A percentile compares a stretch with the other conserved stretches of the same genome.
These are phyloP conservation scores for Sugiyamaella qingdaonensis DNA, from an alignment of 805 yeast species.

Conservation along the genomic window DNA sequence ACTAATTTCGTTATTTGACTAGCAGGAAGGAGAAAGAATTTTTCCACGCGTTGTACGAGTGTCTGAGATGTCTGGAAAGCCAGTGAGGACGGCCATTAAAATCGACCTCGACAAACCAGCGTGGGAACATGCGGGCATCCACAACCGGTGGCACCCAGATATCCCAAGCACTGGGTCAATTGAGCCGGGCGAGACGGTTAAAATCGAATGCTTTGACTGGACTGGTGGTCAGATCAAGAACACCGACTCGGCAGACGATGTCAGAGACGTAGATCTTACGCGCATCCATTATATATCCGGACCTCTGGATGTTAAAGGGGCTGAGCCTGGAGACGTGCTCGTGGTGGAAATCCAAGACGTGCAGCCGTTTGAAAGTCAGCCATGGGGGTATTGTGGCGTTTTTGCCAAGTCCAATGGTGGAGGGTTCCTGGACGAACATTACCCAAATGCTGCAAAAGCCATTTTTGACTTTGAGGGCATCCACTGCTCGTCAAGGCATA, in stretches of 20 bases:
- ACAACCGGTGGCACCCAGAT: constrained; percentile 54
- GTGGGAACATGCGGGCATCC: constrained; percentile 44
- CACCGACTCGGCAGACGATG: constrained; percentile 47
- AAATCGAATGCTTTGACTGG: constrained; percentile 52
- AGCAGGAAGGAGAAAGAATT: too few relatives aligned
- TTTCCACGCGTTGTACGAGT: too few relatives aligned
- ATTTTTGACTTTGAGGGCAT: constrained; percentile 51
- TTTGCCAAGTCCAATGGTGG: constrained; percentile 49
- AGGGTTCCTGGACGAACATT: constrained; percentile 46
- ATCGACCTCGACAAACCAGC: constrained; percentile 45
- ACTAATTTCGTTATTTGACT: too few relatives aligned
- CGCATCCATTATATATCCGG: constrained; percentile 48
- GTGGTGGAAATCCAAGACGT: constrained; percentile 49
- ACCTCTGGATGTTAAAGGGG: constrained; percentile 43
- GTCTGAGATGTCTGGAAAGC: background rate
- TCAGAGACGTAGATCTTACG: constrained; percentile 42
- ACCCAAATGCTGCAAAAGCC: constrained; percentile 51
- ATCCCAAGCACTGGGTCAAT: constrained; percentile 41
- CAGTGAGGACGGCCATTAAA: constrained; percentile 38
- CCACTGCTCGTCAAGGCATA: constrained; percentile 46
- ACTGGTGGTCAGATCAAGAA: constrained; percentile 50
- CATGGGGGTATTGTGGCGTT: constrained; percentile 52
- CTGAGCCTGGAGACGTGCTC: constrained; percentile 47
- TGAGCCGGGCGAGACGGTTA: constrained; percentile 42
- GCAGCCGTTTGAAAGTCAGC: constrained; percentile 48